phyloP scores from a whole-genome alignment of 2,329 filamentous ascomycete genomes.

The Pestalotiopsis fici region DNA sequence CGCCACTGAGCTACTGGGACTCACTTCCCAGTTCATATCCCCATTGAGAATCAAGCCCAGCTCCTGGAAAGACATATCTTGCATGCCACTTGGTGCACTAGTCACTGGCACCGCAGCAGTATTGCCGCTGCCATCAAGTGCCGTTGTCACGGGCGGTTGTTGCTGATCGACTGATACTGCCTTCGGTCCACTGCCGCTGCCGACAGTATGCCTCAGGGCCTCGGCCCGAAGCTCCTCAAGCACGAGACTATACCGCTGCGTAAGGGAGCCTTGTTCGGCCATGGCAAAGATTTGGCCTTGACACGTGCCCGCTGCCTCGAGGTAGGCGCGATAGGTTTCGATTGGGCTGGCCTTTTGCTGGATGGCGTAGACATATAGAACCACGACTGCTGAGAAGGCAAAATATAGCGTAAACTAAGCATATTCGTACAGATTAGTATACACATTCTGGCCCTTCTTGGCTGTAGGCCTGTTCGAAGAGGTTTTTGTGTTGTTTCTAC shows the following conservation, averaged over 20 bases:
- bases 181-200: background rate
- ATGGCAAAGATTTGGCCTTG: conserved; percentile 20
- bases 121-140: background rate
- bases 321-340: conserved; percentile 11
- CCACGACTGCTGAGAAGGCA: conserved; percentile 27
- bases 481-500: conserved; percentile 2
- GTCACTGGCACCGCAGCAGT: background rate
- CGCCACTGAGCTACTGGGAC: conserved; percentile 11
- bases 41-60: background rate
- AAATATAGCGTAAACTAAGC: conserved; percentile 23
- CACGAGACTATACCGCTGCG: conserved; percentile 25
- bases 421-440: background rate
- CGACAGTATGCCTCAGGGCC: conserved; percentile 7
- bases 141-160: background rate
- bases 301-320: conserved; percentile 20
- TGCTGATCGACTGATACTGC: background rate
- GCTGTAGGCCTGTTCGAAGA: no score
- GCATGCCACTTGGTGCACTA: background rate
- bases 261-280: conserved; percentile 21
- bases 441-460: background rate
- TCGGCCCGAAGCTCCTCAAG: conserved; percentile 25
- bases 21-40: conserved; percentile 14
- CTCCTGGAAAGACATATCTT: background rate
- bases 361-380: conserved; percentile 28
- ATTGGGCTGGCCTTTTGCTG: conserved; percentile 16